A percentile compares a stretch with the other conserved stretches of the same genome.
phyloP scores from a whole-genome alignment of 2,329 filamentous ascomycete genomes.

The Alternaria metachromatica region DNA sequence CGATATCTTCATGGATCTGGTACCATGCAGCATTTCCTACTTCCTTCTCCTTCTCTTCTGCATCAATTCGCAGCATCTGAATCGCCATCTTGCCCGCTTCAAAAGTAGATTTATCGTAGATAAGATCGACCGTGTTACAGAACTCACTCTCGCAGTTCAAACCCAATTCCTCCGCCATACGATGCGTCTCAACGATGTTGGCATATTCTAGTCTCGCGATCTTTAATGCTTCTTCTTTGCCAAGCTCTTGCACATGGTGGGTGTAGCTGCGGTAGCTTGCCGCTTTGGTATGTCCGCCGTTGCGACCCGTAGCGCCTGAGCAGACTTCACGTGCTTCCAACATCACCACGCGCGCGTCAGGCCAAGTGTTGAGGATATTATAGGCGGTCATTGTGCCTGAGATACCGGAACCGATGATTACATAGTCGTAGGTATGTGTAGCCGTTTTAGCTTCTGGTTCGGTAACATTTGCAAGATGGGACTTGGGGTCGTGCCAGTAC shows the following conservation, averaged over 20 bases:
- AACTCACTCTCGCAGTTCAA: conserved; percentile 54
- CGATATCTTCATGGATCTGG: conserved; percentile 22
- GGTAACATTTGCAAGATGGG: conserved; percentile 43
- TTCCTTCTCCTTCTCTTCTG: conserved; percentile 29
- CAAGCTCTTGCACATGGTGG: conserved; percentile 55
- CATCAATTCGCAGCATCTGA: conserved; percentile 27
- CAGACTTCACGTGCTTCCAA: conserved; percentile 50
- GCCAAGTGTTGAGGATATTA: conserved; percentile 35
- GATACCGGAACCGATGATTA: conserved; percentile 51
- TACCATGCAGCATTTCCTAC: conserved; percentile 40
- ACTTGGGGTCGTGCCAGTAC: conserved; percentile 52
- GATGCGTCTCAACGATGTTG: conserved; percentile 62
- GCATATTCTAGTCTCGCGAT: conserved; percentile 51
- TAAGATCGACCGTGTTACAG: conserved; percentile 64
- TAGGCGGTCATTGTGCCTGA: conserved; percentile 49
- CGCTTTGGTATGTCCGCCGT: conserved; percentile 59
- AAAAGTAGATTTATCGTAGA: conserved; percentile 57
- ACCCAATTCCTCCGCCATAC: conserved; percentile 58
- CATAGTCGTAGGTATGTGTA: conserved; percentile 40
- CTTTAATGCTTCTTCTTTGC: conserved; percentile 56
- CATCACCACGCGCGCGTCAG: conserved; percentile 41
- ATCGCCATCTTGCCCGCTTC: conserved; percentile 36
- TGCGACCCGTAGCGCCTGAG: conserved; percentile 52
- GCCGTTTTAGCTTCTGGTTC: conserved; percentile 33
- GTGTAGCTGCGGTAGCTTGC: conserved; percentile 61